Evolutionary conservation across 2,329 filamentous ascomycete genomes (phyloP).

Genomic region (Westerdykella sp.): DNA sequence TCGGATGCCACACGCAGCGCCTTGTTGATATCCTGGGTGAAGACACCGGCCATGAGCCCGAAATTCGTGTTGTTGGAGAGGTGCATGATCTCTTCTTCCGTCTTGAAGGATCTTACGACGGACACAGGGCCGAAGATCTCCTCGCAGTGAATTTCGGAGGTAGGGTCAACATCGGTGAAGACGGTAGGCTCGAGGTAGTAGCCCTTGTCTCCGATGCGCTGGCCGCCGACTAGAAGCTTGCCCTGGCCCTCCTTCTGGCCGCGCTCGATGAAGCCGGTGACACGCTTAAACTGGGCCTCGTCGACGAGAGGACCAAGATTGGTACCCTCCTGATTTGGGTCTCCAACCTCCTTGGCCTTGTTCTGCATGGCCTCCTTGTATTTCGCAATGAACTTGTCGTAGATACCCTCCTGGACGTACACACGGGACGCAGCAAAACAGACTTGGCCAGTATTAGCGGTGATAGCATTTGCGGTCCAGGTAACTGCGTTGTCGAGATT

Average conservation of each 20-base stretch:
- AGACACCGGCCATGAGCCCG: constrained; percentile 35
- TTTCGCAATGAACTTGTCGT: constrained; percentile 32
- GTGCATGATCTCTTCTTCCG: constrained; percentile 36
- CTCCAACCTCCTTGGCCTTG: constrained; percentile 26
- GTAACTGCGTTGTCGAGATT: constrained; percentile 39
- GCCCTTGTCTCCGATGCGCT: constrained; percentile 25
- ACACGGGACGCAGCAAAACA: constrained; percentile 35
- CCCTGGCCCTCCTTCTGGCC: constrained; percentile 22
- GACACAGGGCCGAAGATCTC: constrained; percentile 38
- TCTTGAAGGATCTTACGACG: constrained; percentile 32
- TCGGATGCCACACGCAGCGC: constrained; percentile 15
- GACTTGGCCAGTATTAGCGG: constrained; percentile 35
- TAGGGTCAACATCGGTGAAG: constrained; percentile 29
- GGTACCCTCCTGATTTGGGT: constrained; percentile 23
- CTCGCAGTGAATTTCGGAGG: constrained; percentile 32
- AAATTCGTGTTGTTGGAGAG: constrained; percentile 37
- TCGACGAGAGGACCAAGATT: constrained; percentile 33
- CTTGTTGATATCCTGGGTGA: constrained; percentile 37
- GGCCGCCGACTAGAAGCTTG: constrained; percentile 31
- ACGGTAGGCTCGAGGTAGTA: constrained; percentile 32
- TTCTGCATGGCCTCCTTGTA: constrained; percentile 31
- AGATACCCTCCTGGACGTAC: constrained; percentile 37
- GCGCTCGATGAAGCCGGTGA: constrained; percentile 32
- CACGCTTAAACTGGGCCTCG: constrained; percentile 30
- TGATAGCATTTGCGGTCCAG: constrained; percentile 33